Base-by-base conservation (phyloP, 768 basidiomycete genomes). In the Lactifluus volemus region DNA sequence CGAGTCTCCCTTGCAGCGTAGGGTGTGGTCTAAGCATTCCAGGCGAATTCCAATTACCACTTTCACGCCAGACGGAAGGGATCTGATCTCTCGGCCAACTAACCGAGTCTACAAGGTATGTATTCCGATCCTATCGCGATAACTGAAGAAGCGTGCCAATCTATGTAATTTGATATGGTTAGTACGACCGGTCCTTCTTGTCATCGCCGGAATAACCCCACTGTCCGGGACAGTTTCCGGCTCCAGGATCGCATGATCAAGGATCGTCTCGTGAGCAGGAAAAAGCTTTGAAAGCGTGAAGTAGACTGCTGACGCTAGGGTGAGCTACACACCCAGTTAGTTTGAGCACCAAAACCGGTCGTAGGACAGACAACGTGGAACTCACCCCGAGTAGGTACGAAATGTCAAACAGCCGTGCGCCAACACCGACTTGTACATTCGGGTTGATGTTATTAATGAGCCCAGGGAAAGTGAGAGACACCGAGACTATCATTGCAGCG, bases 391-490 rank as follows among this genome's bases (percentile, higher is more conserved):
- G 89, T 17, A 92, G 68, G 84, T 86, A 93, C 3, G 85, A 81
- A 61, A 92, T 78, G 68, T 87, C 82, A 68, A 85, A 91, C 9
- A 89, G 70, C 62, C 76, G 78, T 1, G 68, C 68, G 2, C 77
- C 79, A 36, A 81, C 75, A 17, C 88, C 88, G 30, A 90, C 84
- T 0, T 76, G 60, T 68, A 93, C 79, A 10, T 71, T 74, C 3
- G 81, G 70, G 67, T 88, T 85, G 73, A 96, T 91, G 45, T 82
- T 83, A 67, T 82, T 79, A 60, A 88, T 81, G 53, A 95, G 78
- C 2, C 92, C 92, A 0, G 92, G 92, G 17, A 95, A 68, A 60
- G 79, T 84, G 4, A 88, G 88, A 1, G 82, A 77, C 0, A 91
- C 83, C 4, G 88, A 83, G 55, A 83, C 71, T 21, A 92, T 68